Evolutionary conservation across 2,329 filamentous ascomycete species (phyloP), one percentile per base, ranked within the genome.

Genomic region (Apiospora hydei): DNA sequence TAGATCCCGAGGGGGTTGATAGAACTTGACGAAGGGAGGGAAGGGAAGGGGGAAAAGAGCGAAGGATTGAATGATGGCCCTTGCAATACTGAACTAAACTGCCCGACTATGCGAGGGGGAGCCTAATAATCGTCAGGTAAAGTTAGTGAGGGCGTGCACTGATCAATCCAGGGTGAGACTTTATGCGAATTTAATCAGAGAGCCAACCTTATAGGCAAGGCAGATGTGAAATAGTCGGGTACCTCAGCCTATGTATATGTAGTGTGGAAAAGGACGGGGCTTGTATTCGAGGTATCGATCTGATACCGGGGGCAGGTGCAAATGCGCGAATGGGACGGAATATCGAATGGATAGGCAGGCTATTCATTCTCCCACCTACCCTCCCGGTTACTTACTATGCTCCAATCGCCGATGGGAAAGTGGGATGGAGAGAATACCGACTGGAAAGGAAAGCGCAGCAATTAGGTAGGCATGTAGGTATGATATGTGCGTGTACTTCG

Each of bases 141-240:
- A 64, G 57, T 64, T 64, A 64, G 57, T 64, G 57, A 64, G 57
- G 57, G 57, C 34, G 57, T 64, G 57, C 57, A 64, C 57, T 64
- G 57, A 64, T 64, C 57, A 64, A 64, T 64, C 57, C 57, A 64
- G 57, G 57, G 57, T 64, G 57, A 64, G 57, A 64, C 57, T 64
- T 64, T 64, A 64, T 64, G 57, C 57, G 57, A 64, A 64, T 64
- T 64, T 64, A 41, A 64, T 64, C 57, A 64, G 34, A 64, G 34
- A 64, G 57, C 57, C 57, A 64, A 64, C 57, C 57, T 64, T 64
- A 64, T 64, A 64, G 57, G 57, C 57, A 64, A 64, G 57, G 57
- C 57, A 64, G 57, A 64, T 64, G 57, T 64, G 18, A 64, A 64
- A 64, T 64, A 64, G 57, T 64, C 57, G 57, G 57, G 57, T 64